A percentile compares a stretch with the other conserved stretches of the same genome.
Conservation (phyloP, 257 asterid species). For the Solanum piurae region DNA sequence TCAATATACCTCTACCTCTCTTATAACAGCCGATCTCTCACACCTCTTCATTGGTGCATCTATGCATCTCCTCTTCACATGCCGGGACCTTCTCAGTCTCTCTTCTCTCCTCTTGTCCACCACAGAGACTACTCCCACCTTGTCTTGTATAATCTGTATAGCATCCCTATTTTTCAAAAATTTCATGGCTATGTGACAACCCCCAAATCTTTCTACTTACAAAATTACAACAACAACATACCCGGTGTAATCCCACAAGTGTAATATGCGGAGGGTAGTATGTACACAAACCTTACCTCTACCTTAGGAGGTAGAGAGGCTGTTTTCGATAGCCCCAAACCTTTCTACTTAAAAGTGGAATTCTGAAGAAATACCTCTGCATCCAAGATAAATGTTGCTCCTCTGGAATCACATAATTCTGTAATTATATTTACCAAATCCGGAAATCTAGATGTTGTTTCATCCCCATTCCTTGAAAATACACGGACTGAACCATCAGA, state of each 20-base stretch:
- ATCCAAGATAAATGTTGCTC: constrained; percentile 58
- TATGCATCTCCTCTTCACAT: neutral
- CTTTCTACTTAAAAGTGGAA: neutral
- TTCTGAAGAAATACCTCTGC: constrained; percentile 55
- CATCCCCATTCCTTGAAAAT: constrained; percentile 88
- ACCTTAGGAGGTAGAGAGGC: neutral
- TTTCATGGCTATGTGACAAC: neutral
- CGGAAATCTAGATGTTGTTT: constrained; percentile 73
- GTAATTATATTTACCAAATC: constrained; percentile 53
- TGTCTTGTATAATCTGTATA: neutral
- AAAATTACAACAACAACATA: neutral
- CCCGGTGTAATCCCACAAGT: neutral
- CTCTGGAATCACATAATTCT: constrained; percentile 37
- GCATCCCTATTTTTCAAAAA: neutral
- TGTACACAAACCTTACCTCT: neutral
- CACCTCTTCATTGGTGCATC: neutral
- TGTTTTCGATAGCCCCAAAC: neutral
- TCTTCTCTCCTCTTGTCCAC: neutral
- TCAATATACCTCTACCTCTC: neutral
- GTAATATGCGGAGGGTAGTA: neutral
- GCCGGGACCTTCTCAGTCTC: fast-evolving
- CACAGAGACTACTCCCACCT: neutral
- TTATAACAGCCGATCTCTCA: neutral
- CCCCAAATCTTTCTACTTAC: neutral
- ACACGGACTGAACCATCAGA: constrained; percentile 62